Evolutionary conservation across 129 eudicot species (phyloP).

Genomic region (Tagetes patula): DNA sequence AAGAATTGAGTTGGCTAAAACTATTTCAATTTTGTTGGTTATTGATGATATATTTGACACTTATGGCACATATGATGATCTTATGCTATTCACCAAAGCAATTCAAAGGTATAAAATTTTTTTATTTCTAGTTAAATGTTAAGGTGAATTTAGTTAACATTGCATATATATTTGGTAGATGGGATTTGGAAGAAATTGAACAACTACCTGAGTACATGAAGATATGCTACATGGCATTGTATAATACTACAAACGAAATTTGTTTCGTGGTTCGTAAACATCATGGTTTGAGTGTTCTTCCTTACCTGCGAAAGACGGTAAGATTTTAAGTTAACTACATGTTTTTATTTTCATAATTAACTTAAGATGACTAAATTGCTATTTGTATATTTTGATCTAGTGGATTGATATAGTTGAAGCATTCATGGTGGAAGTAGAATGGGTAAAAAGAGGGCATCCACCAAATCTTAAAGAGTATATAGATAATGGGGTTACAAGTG

Average conservation of each 20-base stretch:
- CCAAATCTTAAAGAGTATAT: slow-evolving; percentile 53
- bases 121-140: neutral
- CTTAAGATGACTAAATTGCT: neutral
- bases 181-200: slow-evolving; percentile 51
- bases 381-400: slow-evolving; percentile 23
- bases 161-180: slow-evolving; percentile 24
- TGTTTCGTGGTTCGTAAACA: slow-evolving; percentile 40
- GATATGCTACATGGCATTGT: slow-evolving; percentile 51
- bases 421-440: slow-evolving; percentile 50
- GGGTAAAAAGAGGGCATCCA: slow-evolving; percentile 38
- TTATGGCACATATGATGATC: slow-evolving; percentile 49
- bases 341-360: neutral
- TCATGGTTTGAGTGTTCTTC: slow-evolving; percentile 41
- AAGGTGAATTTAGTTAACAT: no score
- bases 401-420: slow-evolving; percentile 56
- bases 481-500: slow-evolving; percentile 54
- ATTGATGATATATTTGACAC: slow-evolving; percentile 58
- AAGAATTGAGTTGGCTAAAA: slow-evolving; percentile 47
- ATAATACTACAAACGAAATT: slow-evolving; percentile 49
- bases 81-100: slow-evolving; percentile 48
- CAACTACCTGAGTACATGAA: slow-evolving; percentile 61
- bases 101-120: slow-evolving; percentile 36
- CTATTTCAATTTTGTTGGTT: slow-evolving; percentile 40
- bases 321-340: neutral
- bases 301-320: slow-evolving; percentile 42